These are phyloP conservation scores for Pyrenophora seminiperda DNA, from an alignment of 2,329 filamentous ascomycete genomes.

Conservation along the genomic window DNA sequence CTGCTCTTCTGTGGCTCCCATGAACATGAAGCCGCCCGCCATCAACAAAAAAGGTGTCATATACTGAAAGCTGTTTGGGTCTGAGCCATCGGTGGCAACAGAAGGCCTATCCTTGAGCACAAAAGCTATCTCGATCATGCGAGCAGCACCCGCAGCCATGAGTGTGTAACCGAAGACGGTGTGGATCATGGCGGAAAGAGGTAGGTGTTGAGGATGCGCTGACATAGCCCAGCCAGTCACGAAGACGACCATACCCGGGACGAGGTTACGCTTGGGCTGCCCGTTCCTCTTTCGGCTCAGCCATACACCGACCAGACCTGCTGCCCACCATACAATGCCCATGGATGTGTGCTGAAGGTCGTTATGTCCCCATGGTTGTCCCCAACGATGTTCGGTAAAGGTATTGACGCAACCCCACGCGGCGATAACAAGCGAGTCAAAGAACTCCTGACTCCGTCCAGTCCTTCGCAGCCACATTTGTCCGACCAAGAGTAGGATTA, in stretches of 20 bases:
- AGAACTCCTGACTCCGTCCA: constrained; percentile 93
- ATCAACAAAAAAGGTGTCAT: constrained; percentile 77
- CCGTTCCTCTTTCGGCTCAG: constrained; percentile 83
- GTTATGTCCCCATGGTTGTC: constrained; percentile 83
- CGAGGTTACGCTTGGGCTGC: constrained; percentile 85
- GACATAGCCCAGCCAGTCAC: constrained; percentile 97
- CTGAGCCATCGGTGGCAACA: constrained; percentile 68
- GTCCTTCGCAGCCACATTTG: constrained; percentile 83
- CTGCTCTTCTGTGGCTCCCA: constrained; percentile 96
- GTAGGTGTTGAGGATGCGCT: constrained; percentile 81
- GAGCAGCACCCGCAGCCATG: constrained; percentile 82
- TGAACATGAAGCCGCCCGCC: constrained; percentile 93
- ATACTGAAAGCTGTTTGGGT: constrained; percentile 75
- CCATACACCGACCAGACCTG: constrained; percentile 90
- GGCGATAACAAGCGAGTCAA: constrained; percentile 87
- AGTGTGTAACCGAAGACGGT: constrained; percentile 90
- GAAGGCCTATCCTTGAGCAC: constrained; percentile 74
- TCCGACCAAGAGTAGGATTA: constrained; percentile 83
- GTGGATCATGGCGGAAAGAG: constrained; percentile 86
- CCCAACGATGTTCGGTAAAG: constrained; percentile 97
- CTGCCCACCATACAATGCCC: constrained; percentile 99
- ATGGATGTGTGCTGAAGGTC: constrained; percentile 99
- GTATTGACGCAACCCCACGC: constrained; percentile 98
- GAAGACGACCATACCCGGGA: constrained; percentile 88
- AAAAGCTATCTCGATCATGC: constrained; percentile 91